Evolutionary conservation across 495 filamentous ascomycete genomes (phyloP), one percentile per base, ranked within the genome.

Genomic region (Neurospora tetrasperma): DNA sequence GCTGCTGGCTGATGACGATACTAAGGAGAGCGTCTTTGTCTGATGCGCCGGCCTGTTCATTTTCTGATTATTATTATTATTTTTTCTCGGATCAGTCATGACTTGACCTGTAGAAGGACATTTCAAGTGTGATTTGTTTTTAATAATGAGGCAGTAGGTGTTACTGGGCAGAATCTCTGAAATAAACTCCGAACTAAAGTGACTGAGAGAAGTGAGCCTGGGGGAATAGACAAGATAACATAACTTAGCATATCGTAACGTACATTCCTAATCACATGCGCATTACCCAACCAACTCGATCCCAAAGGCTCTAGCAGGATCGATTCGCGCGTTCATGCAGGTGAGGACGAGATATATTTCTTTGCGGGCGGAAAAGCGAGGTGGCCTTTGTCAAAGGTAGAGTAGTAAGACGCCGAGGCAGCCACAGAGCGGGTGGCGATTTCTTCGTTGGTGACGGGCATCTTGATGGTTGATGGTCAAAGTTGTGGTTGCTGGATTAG

Each of bases 321-420:
- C 90, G 74, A 97, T 89, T 12, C 93, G 89, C 1, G 93, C 91
- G 77, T 96, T 93, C 92, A 95, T 96, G 82, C 93, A 96, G 4
- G 92, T 93, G 44, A 86, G 75, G 42, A 91, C 83, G 14, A 87
- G 82, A 75, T 90, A 75, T 90, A 91, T 75, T 90, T 86, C 84
- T 93, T 92, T 20, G 89, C 86, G 0, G 93, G 93, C 1, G 92
- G 92, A 7, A 94, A 86, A n/a, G 87, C 83, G 0, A 95, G 85
- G 69, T 89, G 68, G 16, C 90, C 91, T 69, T 91, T 80, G 16
- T 81, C 87, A 78, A 94, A 94, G 12, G 78, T 84, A 18, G 86
- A 78, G 0, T 85, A 86, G 78, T 94, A 94, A 27, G 82, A 74
- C 20, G 83, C 84, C 75, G 93, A 94, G 59, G 86, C 81, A 66